phyloP scores from a whole-genome alignment of 1,139 yeast genomes.

The Magnusiomyces sp. region DNA sequence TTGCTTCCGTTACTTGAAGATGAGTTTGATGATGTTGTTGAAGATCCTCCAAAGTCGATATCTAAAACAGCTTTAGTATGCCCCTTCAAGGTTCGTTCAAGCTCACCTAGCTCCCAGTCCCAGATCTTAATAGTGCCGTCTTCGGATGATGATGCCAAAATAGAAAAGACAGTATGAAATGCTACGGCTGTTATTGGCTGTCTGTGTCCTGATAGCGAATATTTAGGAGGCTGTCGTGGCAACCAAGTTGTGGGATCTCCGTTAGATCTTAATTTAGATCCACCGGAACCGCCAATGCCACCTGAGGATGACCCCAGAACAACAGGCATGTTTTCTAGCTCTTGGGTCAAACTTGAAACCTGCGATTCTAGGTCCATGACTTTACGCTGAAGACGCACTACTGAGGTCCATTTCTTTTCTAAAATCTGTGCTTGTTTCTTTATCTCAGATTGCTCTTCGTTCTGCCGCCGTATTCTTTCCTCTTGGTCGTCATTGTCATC shows the following conservation, averaged over 20 bases:
- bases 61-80: constrained; percentile 67
- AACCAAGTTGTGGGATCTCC: constrained; percentile 48
- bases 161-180: constrained; percentile 66
- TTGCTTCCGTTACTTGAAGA: constrained; percentile 31
- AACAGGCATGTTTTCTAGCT: constrained; percentile 35
- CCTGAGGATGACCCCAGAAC: constrained; percentile 14
- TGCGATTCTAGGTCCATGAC: constrained; percentile 50
- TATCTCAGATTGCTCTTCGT: constrained; percentile 11
- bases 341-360: constrained; percentile 35
- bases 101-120: constrained; percentile 65
- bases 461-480: constrained; percentile 9
- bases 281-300: constrained; percentile 4
- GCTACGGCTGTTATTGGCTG: constrained; percentile 55
- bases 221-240: constrained; percentile 47
- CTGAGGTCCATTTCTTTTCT: constrained; percentile 87
- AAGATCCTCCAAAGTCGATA: constrained; percentile 38
- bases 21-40: not conserved
- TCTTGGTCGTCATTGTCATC: constrained; percentile 8
- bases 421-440: constrained; percentile 33
- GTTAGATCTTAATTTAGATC: constrained; percentile 16
- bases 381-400: constrained; percentile 66
- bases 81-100: constrained; percentile 60
- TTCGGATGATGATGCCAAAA: constrained; percentile 57
- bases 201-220: constrained; percentile 45
- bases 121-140: constrained; percentile 72